phyloP scores from a whole-genome alignment of 306 rosid genomes.

The Prunus persica region Prunus_persica_NCBIv2 NC_034011.1:140001-140500 shows the following conservation, averaged over 20 bases:
- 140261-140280: background rate
- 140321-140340: background rate
- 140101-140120: slow-evolving; percentile 2
- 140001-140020: background rate
- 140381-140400: too few relatives aligned
- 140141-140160: background rate
- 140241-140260: background rate
- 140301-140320: background rate
- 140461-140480: too few relatives aligned
- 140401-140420: too few relatives aligned
- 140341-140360: background rate
- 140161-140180: slow-evolving; percentile 38
- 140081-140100: slow-evolving; percentile 23
- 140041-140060: slow-evolving; percentile 25
- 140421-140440: too few relatives aligned
- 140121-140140: background rate
- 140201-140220: slow-evolving; percentile 11
- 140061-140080: slow-evolving; percentile 68
- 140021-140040: slow-evolving; percentile 10
- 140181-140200: slow-evolving; percentile 35
- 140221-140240: background rate
- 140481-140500: too few relatives aligned
- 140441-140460: too few relatives aligned
- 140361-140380: too few relatives aligned
- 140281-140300: background rate